Evolutionary conservation across 371 early-diverging fungal genomes (phyloP), one percentile per base, ranked within the genome.

Genomic region (Mortierella sp.): DNA sequence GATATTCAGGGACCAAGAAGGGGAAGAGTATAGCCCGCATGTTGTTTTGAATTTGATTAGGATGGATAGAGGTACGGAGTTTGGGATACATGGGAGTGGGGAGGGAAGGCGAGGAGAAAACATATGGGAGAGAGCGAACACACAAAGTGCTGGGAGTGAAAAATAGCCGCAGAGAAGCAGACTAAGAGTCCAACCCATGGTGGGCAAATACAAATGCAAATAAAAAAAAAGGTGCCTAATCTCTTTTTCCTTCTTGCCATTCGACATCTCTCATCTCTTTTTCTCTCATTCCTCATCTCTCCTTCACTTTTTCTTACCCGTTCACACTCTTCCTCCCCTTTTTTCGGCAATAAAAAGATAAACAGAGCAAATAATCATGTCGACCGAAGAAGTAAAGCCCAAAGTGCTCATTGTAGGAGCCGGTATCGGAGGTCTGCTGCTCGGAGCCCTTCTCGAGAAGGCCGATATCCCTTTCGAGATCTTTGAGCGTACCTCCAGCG

Each of bases 401-500:
- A 21, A 67, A 2, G 67, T 67, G 37, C 67, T 67, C 21, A 67
- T 67, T 50, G 72, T 72, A 13, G 73, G 73, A 54, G 73, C 73
- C 40, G 73, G 73, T 16, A 51, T 73, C 40, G 73, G 57, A 3
- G 73, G 73, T 2, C 43, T 51, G 3, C 34, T 57, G 14, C 59
- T 73, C 5, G 73, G 57, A n/a, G 59, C 57, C 44, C 55, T 73
- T 0, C 73, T 73, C 16, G 57, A 73, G 57, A 51, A 26, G 51
- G 73, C 73, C 1, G 0, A 8, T 14, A 26, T 73, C 28, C 51
- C 43, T 19, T 73, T 28, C 43, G 40, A 37, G 13, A 57, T 73
- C n/a, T 73, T 73, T 73, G 73, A 73, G 59, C 59, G 73, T 14
- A 53, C 59, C 19, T 43, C 43, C 19, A 37, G 19, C 40, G 57